Base-by-base conservation (phyloP, 2,329 filamentous ascomycete species). In the Paraphoma chrysanthemicola region DNA sequence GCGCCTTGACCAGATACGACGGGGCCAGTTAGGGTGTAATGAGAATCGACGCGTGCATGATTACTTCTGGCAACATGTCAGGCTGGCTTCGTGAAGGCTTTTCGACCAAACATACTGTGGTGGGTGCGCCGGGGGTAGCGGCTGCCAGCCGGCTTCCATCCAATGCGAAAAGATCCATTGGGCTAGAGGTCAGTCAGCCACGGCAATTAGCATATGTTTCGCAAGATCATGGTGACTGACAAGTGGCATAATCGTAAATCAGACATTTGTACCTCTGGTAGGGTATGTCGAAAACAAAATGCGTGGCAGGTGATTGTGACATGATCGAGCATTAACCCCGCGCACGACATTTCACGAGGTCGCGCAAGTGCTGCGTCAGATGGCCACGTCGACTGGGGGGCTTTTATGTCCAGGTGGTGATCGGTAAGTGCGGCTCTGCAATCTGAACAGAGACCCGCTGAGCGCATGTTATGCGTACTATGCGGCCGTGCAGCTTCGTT, bases 401-500 rank as follows among this genome's bases (percentile, higher is more conserved):
- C 14, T 7, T 47, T 47, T 47, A 47, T 36, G 45, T 47, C 29
- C 14, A 5, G 44, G 7, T 46, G 6, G 14, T 6, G 38, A 30
- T 47, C 29, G 45, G 30, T 17, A n/a, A 47, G 7, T 47, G 45
- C 45, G 45, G 45, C 45, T 47, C 45, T 47, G 45, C 45, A 31
- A 7, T 46, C 12, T 47, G n/a, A 17, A 3, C 11, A 4, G 29
- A n/a, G 14, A 16, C 38, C 29, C n/a, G n/a, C n/a, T n/a, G n/a
- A 47, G 45, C 45, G 29, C 45, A 47, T 36, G 12, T 30, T 41
- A n/a, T 16, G 38, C n/a, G 38, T n/a, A 41, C 6, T 41, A 23
- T 47, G 45, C 30, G 17, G 29, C 16, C 38, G 38, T 47, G 45
- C 45, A 47, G 45, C 38, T 9, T 47, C 45, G 45, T 47, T 18